Evolutionary conservation across 2,329 filamentous ascomycete species (phyloP), one percentile per base, ranked within the genome.

Genomic region (Purpureocillium lavendulum): DNA sequence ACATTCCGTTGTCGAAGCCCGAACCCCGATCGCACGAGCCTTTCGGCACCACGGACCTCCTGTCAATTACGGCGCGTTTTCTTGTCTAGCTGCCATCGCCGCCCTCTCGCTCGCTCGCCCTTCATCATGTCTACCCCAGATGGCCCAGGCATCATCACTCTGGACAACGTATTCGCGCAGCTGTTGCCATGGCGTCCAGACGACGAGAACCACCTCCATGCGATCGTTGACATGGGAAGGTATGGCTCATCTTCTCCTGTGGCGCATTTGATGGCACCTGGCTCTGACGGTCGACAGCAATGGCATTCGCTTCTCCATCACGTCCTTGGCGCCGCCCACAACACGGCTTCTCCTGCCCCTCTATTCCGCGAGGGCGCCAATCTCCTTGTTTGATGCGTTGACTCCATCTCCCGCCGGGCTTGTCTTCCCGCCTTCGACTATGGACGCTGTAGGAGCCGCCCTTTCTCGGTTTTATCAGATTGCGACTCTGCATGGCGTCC

Each of bases 291-390:
- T 35, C 30, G 8, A 14, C 49, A 87, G 87, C 68, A 96, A 95
- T 67, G 89, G 88, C 52, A 90, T 95, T 52, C 86, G 89, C 40
- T 94, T 94, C 69, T 90, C 87, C 33, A 87, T 95, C 53, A 86
- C 87, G 8, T 80, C 87, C 48, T 71, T 94, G n/a, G 74, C 80
- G 4, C 80, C 83, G 16, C 76, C 79, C 4, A 76, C 69, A 30
- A 72, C 84, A 17, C 82, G 88, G 17, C 77, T 88, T 17, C 71
- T 95, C 32, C 80, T 74, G 14, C 89, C 84, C 18, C 53, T 95
- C 40, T 94, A 87, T 61, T 78, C 84, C 51, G 79, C 87, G 51
- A 81, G 89, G 6, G 82, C 80, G 9, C 75, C 73, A 16, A 92
- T 96, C 42, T 95, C 88, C 2, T 73, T 96, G 10, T 94, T 92